Conservation (phyloP, 2,329 filamentous ascomycete genomes). For the Epichloe glyceriae region DNA sequence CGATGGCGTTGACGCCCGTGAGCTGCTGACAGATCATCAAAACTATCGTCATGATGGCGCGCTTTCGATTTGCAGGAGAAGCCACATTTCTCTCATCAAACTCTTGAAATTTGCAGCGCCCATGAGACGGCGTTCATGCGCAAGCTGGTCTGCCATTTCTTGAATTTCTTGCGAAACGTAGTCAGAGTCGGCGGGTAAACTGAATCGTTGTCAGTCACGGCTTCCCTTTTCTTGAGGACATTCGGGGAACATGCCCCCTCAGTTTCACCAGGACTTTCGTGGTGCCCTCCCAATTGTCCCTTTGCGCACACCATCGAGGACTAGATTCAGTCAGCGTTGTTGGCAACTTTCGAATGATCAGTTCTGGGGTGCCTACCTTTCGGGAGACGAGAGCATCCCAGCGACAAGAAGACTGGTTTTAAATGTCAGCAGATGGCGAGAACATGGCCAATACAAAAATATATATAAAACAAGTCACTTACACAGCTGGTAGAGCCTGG, state of each 20-base stretch:
- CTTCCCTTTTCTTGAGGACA: background rate
- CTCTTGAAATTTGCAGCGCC: conserved; percentile 41
- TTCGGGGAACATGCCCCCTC: conserved; percentile 15
- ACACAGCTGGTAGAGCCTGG: conserved; percentile 50
- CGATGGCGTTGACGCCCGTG: conserved; percentile 45
- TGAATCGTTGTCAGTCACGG: conserved; percentile 6
- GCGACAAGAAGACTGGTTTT: conserved; percentile 32
- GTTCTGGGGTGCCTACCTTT: conserved; percentile 18
- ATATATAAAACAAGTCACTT: conserved; percentile 6
- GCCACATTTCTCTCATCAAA: conserved; percentile 51
- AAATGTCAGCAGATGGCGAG: background rate
- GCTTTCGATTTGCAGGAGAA: conserved; percentile 48
- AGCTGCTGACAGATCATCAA: conserved; percentile 60
- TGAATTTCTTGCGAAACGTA: conserved; percentile 46
- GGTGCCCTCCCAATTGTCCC: conserved; percentile 55
- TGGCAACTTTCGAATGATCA: no score
- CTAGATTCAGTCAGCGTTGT: conserved; percentile 24
- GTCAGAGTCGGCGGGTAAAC: conserved; percentile 38
- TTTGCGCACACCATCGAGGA: conserved; percentile 54
- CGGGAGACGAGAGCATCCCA: conserved; percentile 47
- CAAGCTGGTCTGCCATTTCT: conserved; percentile 49
- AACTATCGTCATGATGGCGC: conserved; percentile 47
- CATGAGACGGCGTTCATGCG: conserved; percentile 45
- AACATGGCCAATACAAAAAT: background rate
- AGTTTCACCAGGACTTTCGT: conserved; percentile 41